Evolutionary conservation across 2,329 filamentous ascomycete species (phyloP).

Genomic region (Exophiala sp.): DNA sequence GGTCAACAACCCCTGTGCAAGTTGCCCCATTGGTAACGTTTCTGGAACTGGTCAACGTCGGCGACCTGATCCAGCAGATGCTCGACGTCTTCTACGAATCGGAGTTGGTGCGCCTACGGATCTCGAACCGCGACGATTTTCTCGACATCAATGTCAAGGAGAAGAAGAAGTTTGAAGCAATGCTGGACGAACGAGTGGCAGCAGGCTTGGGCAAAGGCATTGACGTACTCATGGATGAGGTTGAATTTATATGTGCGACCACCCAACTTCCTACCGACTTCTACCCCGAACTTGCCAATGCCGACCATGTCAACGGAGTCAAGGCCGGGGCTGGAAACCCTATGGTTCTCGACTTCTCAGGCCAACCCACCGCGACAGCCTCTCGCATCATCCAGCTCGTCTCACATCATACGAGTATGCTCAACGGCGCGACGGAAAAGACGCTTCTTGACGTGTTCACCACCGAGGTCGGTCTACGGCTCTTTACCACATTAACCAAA

Average conservation of each 20-base stretch:
- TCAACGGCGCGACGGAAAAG: constrained; percentile 92
- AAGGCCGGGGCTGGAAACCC: neutral
- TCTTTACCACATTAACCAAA: constrained; percentile 91
- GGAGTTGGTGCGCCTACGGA: constrained; percentile 73
- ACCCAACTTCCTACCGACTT: constrained; percentile 83
- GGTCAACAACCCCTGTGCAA: constrained; percentile 68
- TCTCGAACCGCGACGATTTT: constrained; percentile 91
- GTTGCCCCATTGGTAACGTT: constrained; percentile 76
- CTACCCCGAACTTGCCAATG: constrained; percentile 56
- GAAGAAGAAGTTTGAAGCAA: constrained; percentile 98
- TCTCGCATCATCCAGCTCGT: constrained; percentile 77
- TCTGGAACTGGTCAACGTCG: constrained; percentile 94
- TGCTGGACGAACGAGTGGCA: constrained; percentile 94
- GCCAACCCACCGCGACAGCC: constrained; percentile 68
- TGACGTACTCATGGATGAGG: constrained; percentile 96
- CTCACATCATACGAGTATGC: constrained; percentile 82
- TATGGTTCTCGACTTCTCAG: constrained; percentile 34
- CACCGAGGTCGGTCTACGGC: constrained; percentile 86
- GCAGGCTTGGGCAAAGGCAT: constrained; percentile 96
- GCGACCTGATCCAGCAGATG: constrained; percentile 97
- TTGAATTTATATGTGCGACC: constrained; percentile 89
- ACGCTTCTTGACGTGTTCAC: constrained; percentile 98
- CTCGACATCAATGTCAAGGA: constrained; percentile 84
- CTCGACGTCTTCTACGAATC: constrained; percentile 98
- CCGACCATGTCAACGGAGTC: neutral